Percentiles rank a stretch among this genome's conserved stretches.
Evolutionary conservation across 805 yeast species (phyloP).

Genomic region (Kuraishia hungarica): DNA sequence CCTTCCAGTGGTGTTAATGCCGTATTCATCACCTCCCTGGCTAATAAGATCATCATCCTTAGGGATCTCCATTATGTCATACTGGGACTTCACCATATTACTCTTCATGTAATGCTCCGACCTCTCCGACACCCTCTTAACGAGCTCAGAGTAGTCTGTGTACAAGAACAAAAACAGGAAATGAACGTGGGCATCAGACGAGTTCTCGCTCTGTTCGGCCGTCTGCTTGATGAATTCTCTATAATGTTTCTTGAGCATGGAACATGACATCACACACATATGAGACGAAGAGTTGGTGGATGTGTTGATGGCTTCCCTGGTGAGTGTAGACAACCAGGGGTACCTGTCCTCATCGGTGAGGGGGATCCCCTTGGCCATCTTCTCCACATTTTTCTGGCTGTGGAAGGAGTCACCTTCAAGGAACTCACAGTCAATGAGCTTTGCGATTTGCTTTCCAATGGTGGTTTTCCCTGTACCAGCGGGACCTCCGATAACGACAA

Average conservation of each 20-base stretch:
- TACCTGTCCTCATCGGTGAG: constrained; percentile 85
- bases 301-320: constrained; percentile 28
- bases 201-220: constrained; percentile 11
- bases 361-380: constrained; percentile 79
- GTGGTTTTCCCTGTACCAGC: constrained; percentile 95
- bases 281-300: constrained; percentile 20
- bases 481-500: constrained; percentile 78
- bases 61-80: constrained; percentile 69
- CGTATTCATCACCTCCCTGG: constrained; percentile 8
- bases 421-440: constrained; percentile 40
- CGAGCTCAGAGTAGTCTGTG: constrained; percentile 53
- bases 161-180: constrained; percentile 61
- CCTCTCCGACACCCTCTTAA: constrained; percentile 54
- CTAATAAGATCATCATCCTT: constrained; percentile 17
- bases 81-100: constrained; percentile 76
- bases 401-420: constrained; percentile 86
- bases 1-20: constrained; percentile 5
- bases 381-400: constrained; percentile 59
- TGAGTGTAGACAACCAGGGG: constrained; percentile 70
- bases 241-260: constrained; percentile 71
- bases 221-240: constrained; percentile 48
- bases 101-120: constrained; percentile 81
- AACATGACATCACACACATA: constrained; percentile 64
- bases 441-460: constrained; percentile 46
- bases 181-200: constrained; percentile 19